phyloP scores from a whole-genome alignment of 768 basidiomycete species.

The Roridomyces roridus region DNA sequence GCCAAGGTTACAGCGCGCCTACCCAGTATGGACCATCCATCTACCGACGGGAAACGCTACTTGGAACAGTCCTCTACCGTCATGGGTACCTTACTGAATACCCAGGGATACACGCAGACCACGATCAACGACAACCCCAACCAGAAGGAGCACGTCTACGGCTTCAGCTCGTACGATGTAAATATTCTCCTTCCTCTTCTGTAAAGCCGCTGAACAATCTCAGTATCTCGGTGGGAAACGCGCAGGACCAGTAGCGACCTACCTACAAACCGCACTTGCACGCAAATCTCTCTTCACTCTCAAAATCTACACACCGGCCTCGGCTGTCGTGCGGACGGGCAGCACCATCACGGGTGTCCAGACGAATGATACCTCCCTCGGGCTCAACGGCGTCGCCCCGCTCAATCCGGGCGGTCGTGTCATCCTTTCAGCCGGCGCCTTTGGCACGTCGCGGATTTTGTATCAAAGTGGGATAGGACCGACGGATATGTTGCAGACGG shows the following conservation, averaged over 20 bases:
- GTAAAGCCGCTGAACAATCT: background rate
- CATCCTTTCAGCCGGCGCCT: slow-evolving; percentile 63
- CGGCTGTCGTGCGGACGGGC: slow-evolving; percentile 62
- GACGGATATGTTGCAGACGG: slow-evolving; percentile 58
- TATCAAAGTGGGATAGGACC: slow-evolving; percentile 71
- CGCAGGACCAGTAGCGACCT: slow-evolving; percentile 64
- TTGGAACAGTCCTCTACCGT: slow-evolving; percentile 56
- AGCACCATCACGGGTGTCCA: slow-evolving; percentile 61
- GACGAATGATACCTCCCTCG: slow-evolving; percentile 63
- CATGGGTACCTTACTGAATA: slow-evolving; percentile 46
- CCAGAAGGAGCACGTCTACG: slow-evolving; percentile 63
- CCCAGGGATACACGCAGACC: slow-evolving; percentile 55
- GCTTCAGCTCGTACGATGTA: slow-evolving; percentile 55
- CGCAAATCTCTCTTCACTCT: slow-evolving; percentile 56
- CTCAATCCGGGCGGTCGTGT: slow-evolving; percentile 64
- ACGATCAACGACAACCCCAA: slow-evolving; percentile 65
- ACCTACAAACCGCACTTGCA: slow-evolving; percentile 60
- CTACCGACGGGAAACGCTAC: slow-evolving; percentile 65
- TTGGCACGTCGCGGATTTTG: slow-evolving; percentile 61
- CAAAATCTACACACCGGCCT: slow-evolving; percentile 54
- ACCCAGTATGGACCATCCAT: slow-evolving; percentile 63
- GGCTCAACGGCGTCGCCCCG: slow-evolving; percentile 60
- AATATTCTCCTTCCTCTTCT: slow-evolving; percentile 9
- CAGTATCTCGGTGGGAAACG: slow-evolving; percentile 54
- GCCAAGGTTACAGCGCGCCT: slow-evolving; percentile 54